Base-by-base conservation (phyloP, 2,329 filamentous ascomycete genomes). In the Neonectria hederae region DNA sequence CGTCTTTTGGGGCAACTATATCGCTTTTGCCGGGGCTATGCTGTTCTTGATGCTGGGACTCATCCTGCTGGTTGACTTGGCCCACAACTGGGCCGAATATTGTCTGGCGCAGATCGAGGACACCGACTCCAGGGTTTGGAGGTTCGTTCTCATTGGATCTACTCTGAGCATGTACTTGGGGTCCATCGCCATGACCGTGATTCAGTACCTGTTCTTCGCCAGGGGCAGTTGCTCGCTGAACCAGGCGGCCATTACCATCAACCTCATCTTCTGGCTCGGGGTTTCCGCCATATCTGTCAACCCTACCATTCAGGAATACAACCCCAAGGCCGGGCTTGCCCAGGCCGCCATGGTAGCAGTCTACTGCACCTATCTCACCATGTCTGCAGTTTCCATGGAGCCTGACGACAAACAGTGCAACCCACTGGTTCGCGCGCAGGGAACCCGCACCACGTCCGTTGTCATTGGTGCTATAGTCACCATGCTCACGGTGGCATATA, bases 361-460 rank as follows among this genome's bases (percentile, higher is more conserved):
- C 63, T 99, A 99, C 84, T 99, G 96, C 87, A 98, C 96, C 46
- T 99, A 99, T 77, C 88, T 99, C 59, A 99, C 96, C 70, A 93
- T 99, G 89, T 97, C 94, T 2, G 96, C 96, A 26, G 96, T 99
- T 1, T 97, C 94, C 59, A 98, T 99, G 96, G 95, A 99, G 75
- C 96, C 96, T 0, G 95, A 98, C 78, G 83, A 97, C 82, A 91
- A 92, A 72, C 87, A 92, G 69, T 99, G 96, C 87, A 99, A 99
- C 80, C 96, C 96, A 9, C 86, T 99, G 32, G 85, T 97, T 65
- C 89, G 88, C 57, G 94, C 94, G 8, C 92, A 92, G 66, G 94
- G 93, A 65, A 96, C 95, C 10, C 89, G 96, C 66, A 97, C 92
- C 8, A 96, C 94, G 2, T 97, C 94, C 28, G 89, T 98, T 64